phyloP scores from a whole-genome alignment of 1,139 yeast genomes.

The Geotrichum armillariae region DNA sequence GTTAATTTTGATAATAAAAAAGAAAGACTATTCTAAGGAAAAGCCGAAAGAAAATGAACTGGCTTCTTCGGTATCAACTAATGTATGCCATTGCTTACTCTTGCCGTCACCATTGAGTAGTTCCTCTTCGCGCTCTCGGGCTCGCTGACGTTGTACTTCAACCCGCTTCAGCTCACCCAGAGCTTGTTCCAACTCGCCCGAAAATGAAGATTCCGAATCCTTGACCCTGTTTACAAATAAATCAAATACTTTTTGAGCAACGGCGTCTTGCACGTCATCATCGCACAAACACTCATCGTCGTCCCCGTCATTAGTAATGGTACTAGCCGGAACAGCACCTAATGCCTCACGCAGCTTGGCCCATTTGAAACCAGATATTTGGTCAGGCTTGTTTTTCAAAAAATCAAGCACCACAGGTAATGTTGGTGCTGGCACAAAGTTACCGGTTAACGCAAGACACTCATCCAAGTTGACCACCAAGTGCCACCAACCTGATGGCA shows the following conservation, averaged over 20 bases:
- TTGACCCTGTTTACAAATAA: background rate
- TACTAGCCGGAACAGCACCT: background rate
- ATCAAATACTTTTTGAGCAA: background rate
- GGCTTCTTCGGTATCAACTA: constrained; percentile 27
- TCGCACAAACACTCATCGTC: constrained; percentile 5
- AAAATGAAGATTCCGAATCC: background rate
- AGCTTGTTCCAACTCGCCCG: constrained; percentile 20
- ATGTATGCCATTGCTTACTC: constrained; percentile 27
- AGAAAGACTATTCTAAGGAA: constrained; percentile 18
- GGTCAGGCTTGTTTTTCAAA: constrained; percentile 63
- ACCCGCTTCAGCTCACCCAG: constrained; percentile 16
- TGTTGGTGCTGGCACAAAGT: constrained; percentile 74
- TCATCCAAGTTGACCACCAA: constrained; percentile 80
- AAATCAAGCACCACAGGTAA: constrained; percentile 57
- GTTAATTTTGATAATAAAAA: too few relatives aligned
- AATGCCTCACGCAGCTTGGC: constrained; percentile 12
- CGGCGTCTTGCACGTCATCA: constrained; percentile 18
- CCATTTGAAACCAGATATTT: constrained; percentile 72
- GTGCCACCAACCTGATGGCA: constrained; percentile 98
- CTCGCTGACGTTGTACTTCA: constrained; percentile 19
- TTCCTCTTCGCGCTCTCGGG: constrained; percentile 7
- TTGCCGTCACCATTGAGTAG: constrained; percentile 16
- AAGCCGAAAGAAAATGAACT: constrained; percentile 36
- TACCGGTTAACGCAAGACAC: constrained; percentile 77
- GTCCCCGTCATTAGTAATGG: background rate